Conservation (phyloP, 768 basidiomycete genomes). For the Naematelia encephala region DNA sequence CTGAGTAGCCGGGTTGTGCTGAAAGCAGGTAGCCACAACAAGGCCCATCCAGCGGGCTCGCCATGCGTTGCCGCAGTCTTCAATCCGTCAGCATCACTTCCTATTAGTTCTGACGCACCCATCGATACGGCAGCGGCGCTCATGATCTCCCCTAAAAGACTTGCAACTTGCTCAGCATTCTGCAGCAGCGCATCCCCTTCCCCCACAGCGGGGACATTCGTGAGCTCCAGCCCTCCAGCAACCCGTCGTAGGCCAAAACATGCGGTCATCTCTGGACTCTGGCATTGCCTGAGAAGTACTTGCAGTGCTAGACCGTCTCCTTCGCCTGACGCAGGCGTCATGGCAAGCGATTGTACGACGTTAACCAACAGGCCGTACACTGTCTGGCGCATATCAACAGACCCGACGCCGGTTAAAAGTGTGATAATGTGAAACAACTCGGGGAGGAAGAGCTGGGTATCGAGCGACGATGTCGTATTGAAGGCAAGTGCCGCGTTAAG, state of each 20-base stretch:
- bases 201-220: slow-evolving; percentile 31
- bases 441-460: slow-evolving; percentile 74
- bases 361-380: slow-evolving; percentile 79
- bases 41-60: slow-evolving; percentile 89
- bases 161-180: slow-evolving; percentile 63
- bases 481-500: slow-evolving; percentile 71
- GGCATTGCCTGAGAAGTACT: slow-evolving; percentile 62
- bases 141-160: slow-evolving; percentile 63
- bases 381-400: slow-evolving; percentile 69
- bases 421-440: slow-evolving; percentile 78
- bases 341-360: slow-evolving; percentile 70
- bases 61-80: slow-evolving; percentile 69
- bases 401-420: slow-evolving; percentile 71
- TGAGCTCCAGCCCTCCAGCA: slow-evolving; percentile 62
- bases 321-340: slow-evolving; percentile 49
- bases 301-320: slow-evolving; percentile 53
- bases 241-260: slow-evolving; percentile 70
- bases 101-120: slow-evolving; percentile 56
- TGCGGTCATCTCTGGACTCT: slow-evolving; percentile 59
- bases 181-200: slow-evolving; percentile 60
- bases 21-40: slow-evolving; percentile 82
- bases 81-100: slow-evolving; percentile 1
- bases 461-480: slow-evolving; percentile 61
- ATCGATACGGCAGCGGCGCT: slow-evolving; percentile 64
- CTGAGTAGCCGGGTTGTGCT: slow-evolving; percentile 81